These are phyloP conservation scores for Cardamine resedifolia DNA, from an alignment of 345 rosid species.

Conservation along the genomic window DNA sequence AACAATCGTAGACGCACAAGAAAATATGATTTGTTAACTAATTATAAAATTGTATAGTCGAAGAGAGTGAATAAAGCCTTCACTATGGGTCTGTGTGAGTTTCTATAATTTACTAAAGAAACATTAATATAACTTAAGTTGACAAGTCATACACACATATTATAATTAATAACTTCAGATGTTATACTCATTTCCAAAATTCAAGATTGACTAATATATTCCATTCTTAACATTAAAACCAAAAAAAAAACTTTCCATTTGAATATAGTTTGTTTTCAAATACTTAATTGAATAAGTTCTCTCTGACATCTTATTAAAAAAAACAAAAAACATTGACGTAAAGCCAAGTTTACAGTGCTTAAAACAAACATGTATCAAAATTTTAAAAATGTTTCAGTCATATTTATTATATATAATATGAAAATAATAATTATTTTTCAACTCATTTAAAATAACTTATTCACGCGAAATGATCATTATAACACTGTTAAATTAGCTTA, in stretches of 20 bases:
- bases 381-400: neutral
- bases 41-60: neutral
- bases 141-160: neutral
- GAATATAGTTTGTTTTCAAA: neutral
- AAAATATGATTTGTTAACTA: slow-evolving; percentile 9
- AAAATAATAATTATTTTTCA: neutral
- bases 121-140: neutral
- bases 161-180: neutral
- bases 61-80: neutral
- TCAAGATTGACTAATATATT: neutral
- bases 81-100: neutral
- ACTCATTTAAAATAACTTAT: neutral
- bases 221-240: no score
- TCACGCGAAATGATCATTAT: no score
- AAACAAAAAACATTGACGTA: neutral
- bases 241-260: neutral
- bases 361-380: neutral
- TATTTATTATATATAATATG: neutral
- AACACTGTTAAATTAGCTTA: no score
- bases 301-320: neutral
- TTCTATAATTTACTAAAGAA: neutral
- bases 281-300: neutral
- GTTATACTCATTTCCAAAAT: neutral
- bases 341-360: neutral
- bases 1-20: neutral